These are phyloP conservation scores for Fusarium sp. DNA, from an alignment of 2,329 filamentous ascomycete species.

Conservation along the genomic window DNA sequence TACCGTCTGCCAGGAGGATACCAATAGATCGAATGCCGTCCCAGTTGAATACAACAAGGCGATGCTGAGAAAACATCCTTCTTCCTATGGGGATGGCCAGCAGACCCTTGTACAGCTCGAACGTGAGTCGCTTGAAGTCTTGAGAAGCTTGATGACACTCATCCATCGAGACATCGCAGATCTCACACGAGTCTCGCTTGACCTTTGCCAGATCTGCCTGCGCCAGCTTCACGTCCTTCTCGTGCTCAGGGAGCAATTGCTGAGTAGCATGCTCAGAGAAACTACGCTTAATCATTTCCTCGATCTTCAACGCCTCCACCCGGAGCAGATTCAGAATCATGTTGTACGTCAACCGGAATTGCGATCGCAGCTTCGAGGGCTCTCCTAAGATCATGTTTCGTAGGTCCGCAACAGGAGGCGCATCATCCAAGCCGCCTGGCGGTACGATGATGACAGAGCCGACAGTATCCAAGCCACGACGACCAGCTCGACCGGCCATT, in stretches of 20 bases:
- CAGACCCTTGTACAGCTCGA: constrained; percentile 79
- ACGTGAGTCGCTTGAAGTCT: constrained; percentile 80
- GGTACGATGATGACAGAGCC: constrained; percentile 95
- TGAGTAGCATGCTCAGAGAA: constrained; percentile 99
- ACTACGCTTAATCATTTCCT: constrained; percentile 99
- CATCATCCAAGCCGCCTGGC: constrained; percentile 80
- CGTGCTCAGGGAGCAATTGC: constrained; percentile 90
- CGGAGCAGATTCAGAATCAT: constrained; percentile 97
- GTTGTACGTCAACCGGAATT: constrained; percentile 98
- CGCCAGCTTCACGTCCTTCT: constrained; percentile 91
- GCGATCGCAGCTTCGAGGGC: constrained; percentile 92
- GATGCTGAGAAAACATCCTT: constrained; percentile 77
- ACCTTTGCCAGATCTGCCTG: constrained; percentile 92
- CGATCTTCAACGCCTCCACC: constrained; percentile 96
- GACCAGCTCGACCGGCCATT: constrained; percentile 95
- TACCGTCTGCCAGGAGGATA: constrained; percentile 79
- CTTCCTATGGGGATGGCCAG: constrained; percentile 84
- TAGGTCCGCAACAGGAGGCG: constrained; percentile 82
- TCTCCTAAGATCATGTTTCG: constrained; percentile 96
- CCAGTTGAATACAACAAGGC: constrained; percentile 84
- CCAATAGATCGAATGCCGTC: constrained; percentile 85
- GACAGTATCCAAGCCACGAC: constrained; percentile 90
- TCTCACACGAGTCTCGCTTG: constrained; percentile 82
- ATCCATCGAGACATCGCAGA: constrained; percentile 83
- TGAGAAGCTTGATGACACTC: constrained; percentile 83